Conservation (phyloP, 2,329 filamentous ascomycete species). For the Fusarium brachygibbosum region DNA sequence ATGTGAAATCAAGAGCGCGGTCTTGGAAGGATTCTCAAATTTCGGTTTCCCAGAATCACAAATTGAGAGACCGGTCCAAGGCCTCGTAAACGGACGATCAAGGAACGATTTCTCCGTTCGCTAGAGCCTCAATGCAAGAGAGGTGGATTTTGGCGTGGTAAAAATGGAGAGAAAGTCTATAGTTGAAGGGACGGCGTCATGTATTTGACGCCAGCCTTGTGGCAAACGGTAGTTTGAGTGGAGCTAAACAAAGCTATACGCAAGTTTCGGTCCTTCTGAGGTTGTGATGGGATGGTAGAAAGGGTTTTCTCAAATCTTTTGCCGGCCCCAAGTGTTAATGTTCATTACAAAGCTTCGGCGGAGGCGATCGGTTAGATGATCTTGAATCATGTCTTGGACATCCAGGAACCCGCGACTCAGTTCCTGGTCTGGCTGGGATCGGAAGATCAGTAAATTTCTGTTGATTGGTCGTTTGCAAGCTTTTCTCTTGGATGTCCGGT, state of each 20-base stretch:
- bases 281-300: not conserved
- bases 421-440: constrained; percentile 3
- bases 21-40: not conserved
- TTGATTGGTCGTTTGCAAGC: constrained; percentile 1
- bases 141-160: not conserved
- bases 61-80: not conserved
- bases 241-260: not conserved
- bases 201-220: constrained; percentile 4
- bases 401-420: constrained; percentile 5
- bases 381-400: constrained; percentile 6
- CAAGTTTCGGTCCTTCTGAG: constrained; percentile 2
- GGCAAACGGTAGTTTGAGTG: constrained; percentile 7
- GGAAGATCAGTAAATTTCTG: not conserved
- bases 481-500: not conserved
- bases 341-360: not conserved
- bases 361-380: not conserved
- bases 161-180: not conserved
- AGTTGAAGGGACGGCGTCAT: not conserved
- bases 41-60: not conserved
- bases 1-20: not conserved
- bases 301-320: constrained; percentile 1
- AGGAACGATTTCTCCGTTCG: not conserved
- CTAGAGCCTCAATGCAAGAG: not conserved
- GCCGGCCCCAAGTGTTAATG: not conserved
- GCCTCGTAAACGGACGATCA: not conserved